Evolutionary conservation across 306 rosid species (phyloP).

Genomic region (Trifolium repens): DNA sequence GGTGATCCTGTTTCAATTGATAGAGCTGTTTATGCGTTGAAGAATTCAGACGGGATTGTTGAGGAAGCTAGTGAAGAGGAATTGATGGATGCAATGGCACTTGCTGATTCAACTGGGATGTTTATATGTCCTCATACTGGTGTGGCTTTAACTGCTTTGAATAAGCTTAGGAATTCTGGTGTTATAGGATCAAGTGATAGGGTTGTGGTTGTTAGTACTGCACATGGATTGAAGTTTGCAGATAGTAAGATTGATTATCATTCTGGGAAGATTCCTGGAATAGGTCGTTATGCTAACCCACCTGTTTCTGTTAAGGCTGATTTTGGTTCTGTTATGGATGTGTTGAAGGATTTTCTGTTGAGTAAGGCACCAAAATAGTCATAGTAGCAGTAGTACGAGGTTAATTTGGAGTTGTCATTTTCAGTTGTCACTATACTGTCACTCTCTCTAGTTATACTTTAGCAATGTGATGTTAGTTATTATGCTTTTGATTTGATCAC

Average conservation of each 20-base stretch:
- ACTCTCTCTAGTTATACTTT: not conserved
- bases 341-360: conserved; percentile 40
- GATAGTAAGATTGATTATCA: conserved; percentile 54
- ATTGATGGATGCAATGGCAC: conserved; percentile 82
- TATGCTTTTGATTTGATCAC: not conserved
- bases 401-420: not conserved
- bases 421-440: not conserved
- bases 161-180: conserved; percentile 70
- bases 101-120: conserved; percentile 87
- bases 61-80: conserved; percentile 87
- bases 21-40: conserved; percentile 75
- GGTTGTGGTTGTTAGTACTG: conserved; percentile 86
- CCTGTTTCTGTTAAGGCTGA: conserved; percentile 42
- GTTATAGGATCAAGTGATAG: conserved; percentile 61
- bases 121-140: conserved; percentile 87
- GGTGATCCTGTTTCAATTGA: conserved; percentile 90
- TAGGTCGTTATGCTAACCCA: conserved; percentile 44
- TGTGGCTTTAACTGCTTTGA: conserved; percentile 74
- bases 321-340: conserved; percentile 53
- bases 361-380: conserved; percentile 19
- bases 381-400: not conserved
- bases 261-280: conserved; percentile 35
- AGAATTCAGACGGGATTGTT: conserved; percentile 72
- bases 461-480: not conserved
- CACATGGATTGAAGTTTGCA: conserved; percentile 82